phyloP scores from a whole-genome alignment of 139 green algal species.

The Coccomyxa sp. region DNA sequence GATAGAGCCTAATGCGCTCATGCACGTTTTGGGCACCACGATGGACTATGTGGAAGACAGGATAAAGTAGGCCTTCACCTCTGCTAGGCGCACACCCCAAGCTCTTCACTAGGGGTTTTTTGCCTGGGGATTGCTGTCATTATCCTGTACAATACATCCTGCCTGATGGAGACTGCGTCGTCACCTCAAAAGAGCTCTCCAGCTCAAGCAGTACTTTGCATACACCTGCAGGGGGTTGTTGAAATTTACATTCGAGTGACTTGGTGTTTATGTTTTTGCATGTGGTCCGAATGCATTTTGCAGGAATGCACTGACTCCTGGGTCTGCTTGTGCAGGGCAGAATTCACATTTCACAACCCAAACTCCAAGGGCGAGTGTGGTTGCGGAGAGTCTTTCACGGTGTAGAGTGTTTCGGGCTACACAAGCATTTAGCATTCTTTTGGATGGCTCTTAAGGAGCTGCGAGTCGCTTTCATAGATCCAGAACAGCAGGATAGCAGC shows the following conservation, averaged over 20 bases:
- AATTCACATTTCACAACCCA: slow-evolving; percentile 94
- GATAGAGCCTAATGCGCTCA: slow-evolving; percentile 92
- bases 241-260: background rate
- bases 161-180: background rate
- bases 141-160: background rate
- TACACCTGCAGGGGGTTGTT: background rate
- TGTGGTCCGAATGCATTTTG: background rate
- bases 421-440: background rate
- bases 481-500: background rate
- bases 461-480: background rate
- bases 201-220: background rate
- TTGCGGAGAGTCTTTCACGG: slow-evolving; percentile 92
- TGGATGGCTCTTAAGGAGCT: background rate
- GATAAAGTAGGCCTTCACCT: slow-evolving; percentile 53
- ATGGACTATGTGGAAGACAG: slow-evolving; percentile 94
- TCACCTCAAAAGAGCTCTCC: background rate
- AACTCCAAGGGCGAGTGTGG: slow-evolving; percentile 91
- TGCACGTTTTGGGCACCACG: slow-evolving; percentile 95
- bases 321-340: slow-evolving; percentile 47
- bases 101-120: background rate
- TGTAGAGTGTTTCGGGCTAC: slow-evolving; percentile 8
- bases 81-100: background rate
- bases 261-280: background rate
- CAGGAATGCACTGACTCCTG: background rate
- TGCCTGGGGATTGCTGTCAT: background rate